Base-by-base conservation (phyloP, 2,329 filamentous ascomycete species). In the Aspergillus ibericus region DNA sequence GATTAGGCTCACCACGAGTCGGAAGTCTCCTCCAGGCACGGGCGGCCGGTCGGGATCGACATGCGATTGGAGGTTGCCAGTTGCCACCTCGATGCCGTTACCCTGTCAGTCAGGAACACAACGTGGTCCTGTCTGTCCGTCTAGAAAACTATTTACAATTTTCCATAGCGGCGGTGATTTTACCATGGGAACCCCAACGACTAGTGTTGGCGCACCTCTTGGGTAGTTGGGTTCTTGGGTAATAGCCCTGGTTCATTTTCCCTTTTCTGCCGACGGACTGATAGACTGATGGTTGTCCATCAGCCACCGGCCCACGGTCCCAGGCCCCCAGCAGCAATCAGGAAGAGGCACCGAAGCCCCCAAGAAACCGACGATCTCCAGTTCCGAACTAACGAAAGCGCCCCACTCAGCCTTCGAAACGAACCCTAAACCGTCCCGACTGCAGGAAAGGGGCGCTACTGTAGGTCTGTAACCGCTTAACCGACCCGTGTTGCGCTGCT, bases 341-440 rank as follows among this genome's bases (percentile, higher is more conserved):
- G 27, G 51, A 42, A 53, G 32, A 53, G 51, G 51, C 51, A 53
- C 22, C 51, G 51, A 53, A 53, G 51, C 51, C 51, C 44, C 51
- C 36, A 53, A 44, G 51, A 53, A 53, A 53, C n/a, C 51, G 16
- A 53, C 51, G 51, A 53, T 53, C 51, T 27, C 51, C 51, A 53
- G 51, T 18, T 3, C 51, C 36, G 38, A 42, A 53, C 51, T 53
- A 53, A 40, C 27, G 35, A 53, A 53, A 18, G 20, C n/a, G 51
- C 38, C 51, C 51, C 36, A 42, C 36, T 42, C 51, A 32, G 15
- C 22, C 16, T 36, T 29, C 36, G 29, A 53, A 53, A 53, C 34
- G 18, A 53, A 44, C 51, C 51, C 51, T 53, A 42, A 53, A 44
- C 51, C 22, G 27, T 36, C 51, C 29, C 51, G 38, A 44, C 51